These are phyloP conservation scores for Platismatia glauca DNA, from an alignment of 495 filamentous ascomycete species.

Conservation along the genomic window DNA sequence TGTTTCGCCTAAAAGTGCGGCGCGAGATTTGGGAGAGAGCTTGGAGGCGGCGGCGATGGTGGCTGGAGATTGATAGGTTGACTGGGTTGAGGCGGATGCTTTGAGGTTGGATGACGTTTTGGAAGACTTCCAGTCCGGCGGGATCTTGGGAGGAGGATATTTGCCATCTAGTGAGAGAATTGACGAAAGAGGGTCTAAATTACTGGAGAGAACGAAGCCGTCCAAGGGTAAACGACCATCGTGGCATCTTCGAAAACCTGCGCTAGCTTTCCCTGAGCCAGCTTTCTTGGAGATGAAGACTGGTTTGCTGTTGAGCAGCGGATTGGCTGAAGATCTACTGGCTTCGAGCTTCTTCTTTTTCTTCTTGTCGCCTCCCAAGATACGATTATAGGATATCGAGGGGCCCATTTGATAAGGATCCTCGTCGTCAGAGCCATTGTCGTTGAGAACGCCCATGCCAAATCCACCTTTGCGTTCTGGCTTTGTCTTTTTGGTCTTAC, in stretches of 20 bases:
- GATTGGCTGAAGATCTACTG: slow-evolving; percentile 45
- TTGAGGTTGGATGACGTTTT: slow-evolving; percentile 33
- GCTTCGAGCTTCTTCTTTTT: slow-evolving; percentile 53
- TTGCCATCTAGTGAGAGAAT: slow-evolving; percentile 48
- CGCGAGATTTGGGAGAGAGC: slow-evolving; percentile 71
- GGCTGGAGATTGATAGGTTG: slow-evolving; percentile 56
- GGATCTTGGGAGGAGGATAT: slow-evolving; percentile 68
- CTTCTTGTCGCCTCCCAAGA: slow-evolving; percentile 79
- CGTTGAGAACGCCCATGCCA: slow-evolving; percentile 84
- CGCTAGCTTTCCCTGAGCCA: slow-evolving; percentile 44
- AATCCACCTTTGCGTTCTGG: slow-evolving; percentile 54
- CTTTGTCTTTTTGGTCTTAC: slow-evolving; percentile 40
- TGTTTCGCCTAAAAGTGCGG: slow-evolving; percentile 71
- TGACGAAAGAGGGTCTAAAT: slow-evolving; percentile 43
- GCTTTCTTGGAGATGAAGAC: slow-evolving; percentile 72
- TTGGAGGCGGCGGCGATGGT: slow-evolving; percentile 66
- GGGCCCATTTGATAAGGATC: slow-evolving; percentile 91
- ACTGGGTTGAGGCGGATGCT: slow-evolving; percentile 27
- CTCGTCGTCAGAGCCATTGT: slow-evolving; percentile 94
- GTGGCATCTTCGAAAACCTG: slow-evolving; percentile 68
- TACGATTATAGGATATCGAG: slow-evolving; percentile 78
- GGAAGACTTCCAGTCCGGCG: slow-evolving; percentile 65
- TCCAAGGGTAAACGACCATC: slow-evolving; percentile 80
- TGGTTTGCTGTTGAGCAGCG: slow-evolving; percentile 58
- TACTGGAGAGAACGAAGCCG: slow-evolving; percentile 68